Evolutionary conservation across 192 early-diverging fungal species (phyloP).

Genomic region (Chytriomyces sp.): DNA sequence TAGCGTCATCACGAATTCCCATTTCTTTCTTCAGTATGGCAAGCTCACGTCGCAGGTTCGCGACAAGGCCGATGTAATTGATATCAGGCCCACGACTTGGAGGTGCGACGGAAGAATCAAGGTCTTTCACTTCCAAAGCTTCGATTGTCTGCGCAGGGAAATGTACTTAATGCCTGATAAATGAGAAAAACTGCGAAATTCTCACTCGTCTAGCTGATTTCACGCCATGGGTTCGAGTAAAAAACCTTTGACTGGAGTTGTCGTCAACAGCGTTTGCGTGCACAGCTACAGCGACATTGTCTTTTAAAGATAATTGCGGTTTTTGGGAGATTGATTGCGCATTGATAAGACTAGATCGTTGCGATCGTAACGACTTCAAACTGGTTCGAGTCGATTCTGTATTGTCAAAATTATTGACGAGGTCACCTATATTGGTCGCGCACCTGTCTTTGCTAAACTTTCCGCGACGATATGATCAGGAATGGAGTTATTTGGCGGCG

Average conservation of each 20-base stretch:
- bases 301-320: not conserved
- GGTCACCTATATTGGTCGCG: no score
- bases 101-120: not conserved
- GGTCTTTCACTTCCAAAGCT: not conserved
- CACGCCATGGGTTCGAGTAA: conserved; percentile 18
- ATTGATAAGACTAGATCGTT: not conserved
- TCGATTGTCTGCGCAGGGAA: not conserved
- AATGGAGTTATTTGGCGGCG: conserved; percentile 5
- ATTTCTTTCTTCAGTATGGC: conserved; percentile 20
- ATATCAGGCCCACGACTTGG: not conserved
- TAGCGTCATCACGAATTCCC: conserved; percentile 30
- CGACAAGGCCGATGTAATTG: conserved; percentile 28
- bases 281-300: no score
- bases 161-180: no score
- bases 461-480: conserved; percentile 21
- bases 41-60: conserved; percentile 24
- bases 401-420: no score
- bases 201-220: not conserved
- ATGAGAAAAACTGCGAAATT: no score
- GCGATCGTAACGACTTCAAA: not conserved
- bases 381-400: not conserved
- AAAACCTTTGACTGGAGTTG: not conserved
- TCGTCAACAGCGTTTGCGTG: not conserved
- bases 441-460: not conserved
- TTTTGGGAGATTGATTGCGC: not conserved